Evolutionary conservation across 768 basidiomycete genomes (phyloP), one percentile per base, ranked within the genome.

Genomic region (Tricholoma sp.): DNA sequence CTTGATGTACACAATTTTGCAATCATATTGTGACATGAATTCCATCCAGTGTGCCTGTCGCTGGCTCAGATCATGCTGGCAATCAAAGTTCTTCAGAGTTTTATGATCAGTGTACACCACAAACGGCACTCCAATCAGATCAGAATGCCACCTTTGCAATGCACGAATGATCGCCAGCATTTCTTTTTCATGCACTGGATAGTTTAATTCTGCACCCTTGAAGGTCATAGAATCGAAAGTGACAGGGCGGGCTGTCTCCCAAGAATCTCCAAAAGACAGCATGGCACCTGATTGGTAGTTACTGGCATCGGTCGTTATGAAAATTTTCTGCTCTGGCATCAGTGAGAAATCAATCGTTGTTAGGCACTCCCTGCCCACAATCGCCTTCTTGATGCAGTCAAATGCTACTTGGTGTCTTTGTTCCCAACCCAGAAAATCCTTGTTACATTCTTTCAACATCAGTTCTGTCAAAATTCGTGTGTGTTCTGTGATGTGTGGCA

Each of bases 171-270:
- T 70, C 0, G 70, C 66, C 0, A 73, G 50, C 0, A 75, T 59
- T 52, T 74, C 71, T 50, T 68, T 62, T 47, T 75, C 63, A 45
- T 74, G 73, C 0, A 66, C 59, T 0, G 69, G 67, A 34, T 75
- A 74, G 54, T 74, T 72, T 37, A 0, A 17, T 29, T 57, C 53
- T 0, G 71, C 65, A 47, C 42, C 59, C 4, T 24, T 24, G 24
- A 24, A 24, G 24, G 24, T 24, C 24, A 24, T 24, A 24, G 24
- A 24, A 58, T 72, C 34, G 54, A 59, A 59, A 51, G 65, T 54
- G 51, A 69, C 70, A 2, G 72, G 74, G 4, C 67, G 53, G 2
- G 69, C 60, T 0, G 56, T 45, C 34, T 70, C 68, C 60, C 66
- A 67, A 1, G 63, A 64, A 1, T 48, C 55, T 0, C 71, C 66